These are phyloP conservation scores for Apiotrichum porosum DNA, from an alignment of 1,284 basidiomycete genomes.

Conservation along the genomic window DNA sequence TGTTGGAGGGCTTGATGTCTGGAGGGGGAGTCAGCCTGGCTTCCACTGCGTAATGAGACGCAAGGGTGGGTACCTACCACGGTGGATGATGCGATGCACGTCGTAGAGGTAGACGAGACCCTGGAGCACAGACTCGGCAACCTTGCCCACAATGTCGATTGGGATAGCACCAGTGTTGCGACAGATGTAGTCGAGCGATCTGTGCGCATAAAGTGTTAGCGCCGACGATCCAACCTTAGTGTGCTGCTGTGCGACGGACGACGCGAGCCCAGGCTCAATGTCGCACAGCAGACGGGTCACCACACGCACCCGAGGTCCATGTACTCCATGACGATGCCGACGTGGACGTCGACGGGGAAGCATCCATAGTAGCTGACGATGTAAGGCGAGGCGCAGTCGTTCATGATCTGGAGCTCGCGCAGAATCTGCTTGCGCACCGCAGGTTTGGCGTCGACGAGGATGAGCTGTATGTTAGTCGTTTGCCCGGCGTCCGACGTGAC, in stretches of 20 bases:
- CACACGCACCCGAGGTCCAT: constrained; percentile 65
- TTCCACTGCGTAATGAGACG: too few relatives aligned
- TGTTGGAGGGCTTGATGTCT: constrained; percentile 99
- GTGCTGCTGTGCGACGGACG: too few relatives aligned
- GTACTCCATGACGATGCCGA: constrained; percentile 98
- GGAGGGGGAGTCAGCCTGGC: too few relatives aligned
- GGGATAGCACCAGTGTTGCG: constrained; percentile 86
- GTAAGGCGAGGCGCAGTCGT: constrained; percentile 86
- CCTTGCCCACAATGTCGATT: constrained; percentile 81
- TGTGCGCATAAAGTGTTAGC: too few relatives aligned
- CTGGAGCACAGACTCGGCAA: constrained; percentile 86
- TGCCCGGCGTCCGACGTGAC: background rate
- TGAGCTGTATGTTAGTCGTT: constrained; percentile 60
- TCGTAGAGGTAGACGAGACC: constrained; percentile 98
- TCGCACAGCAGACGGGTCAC: too few relatives aligned
- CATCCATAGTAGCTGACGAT: constrained; percentile 97
- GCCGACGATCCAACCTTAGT: too few relatives aligned
- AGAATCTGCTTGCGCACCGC: constrained; percentile 97
- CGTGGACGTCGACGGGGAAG: constrained; percentile 91
- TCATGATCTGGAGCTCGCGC: constrained; percentile 96
- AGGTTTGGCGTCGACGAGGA: constrained; percentile 95
- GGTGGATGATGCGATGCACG: constrained; percentile 97
- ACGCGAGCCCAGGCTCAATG: too few relatives aligned
- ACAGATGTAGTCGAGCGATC: constrained; percentile 82
- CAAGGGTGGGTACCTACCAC: constrained; percentile 65